Base-by-base conservation (phyloP, 345 rosid genomes). In the Syzygium oleosum region DNA sequence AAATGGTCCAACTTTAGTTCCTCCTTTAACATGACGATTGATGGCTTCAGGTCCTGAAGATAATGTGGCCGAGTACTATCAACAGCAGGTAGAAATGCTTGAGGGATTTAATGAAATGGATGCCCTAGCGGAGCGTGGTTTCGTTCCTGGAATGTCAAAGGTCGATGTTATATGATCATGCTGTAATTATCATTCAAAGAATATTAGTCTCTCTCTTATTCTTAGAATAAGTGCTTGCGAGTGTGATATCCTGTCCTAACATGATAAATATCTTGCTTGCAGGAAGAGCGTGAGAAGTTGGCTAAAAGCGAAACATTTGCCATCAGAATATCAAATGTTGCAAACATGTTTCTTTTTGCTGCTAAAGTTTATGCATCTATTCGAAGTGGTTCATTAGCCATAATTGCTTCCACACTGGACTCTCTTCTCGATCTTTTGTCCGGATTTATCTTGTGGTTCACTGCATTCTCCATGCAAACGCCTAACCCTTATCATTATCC, bases 21-120 rank as follows among this genome's bases (percentile, higher is more conserved):
- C 38, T 19, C 49, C 80, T 73, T 34, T 73, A 9, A 73, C 12
- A 3, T 34, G 80, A 34, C 2, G 49, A 73, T 73, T 2, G 14
- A 19, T 73, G 80, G 7, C 49, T 73, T 73, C 80, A 96, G 99
- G 98, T 89, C 93, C 96, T 4, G 99, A 93, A 90, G 99, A 98
- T 91, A 90, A 92, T 86, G 95, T 98, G 77, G 99, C 99, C 5
- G 98, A 94, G 87, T 96, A 96, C 92, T 98, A 98, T 90, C 98
- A 96, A 92, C 99, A 98, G 92, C 99, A 98, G 89, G 97, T 92
- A 77, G 98, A 96, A 91, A 96, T 95, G 98, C 98, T 98, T 49
- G 99, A 96, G 88, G 99, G 99, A 11, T 98, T 98, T 84, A 95
- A 89, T 27, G 99, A 98, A 92, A 98, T 98, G 99, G 99, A 98